Conservation (phyloP, 306 rosid genomes). For the Morella rubra region DNA sequence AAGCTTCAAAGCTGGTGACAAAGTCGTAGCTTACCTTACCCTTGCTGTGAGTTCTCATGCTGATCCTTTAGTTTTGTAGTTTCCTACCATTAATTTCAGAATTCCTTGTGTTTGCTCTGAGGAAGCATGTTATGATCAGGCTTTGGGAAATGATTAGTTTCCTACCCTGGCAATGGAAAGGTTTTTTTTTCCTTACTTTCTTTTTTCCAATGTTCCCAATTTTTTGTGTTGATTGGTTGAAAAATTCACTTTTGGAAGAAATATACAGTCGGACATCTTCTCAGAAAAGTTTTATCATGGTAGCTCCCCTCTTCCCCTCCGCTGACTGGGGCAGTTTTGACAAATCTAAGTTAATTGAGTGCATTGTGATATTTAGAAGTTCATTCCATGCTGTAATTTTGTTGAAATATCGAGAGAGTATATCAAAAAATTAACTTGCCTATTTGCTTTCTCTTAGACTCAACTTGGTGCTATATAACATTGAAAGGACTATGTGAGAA, state of each 20-base stretch:
- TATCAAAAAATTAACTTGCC: background rate
- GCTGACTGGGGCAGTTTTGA: background rate
- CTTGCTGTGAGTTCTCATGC: constrained; percentile 33
- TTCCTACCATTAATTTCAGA: background rate
- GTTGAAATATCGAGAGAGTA: background rate
- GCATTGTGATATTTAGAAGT: background rate
- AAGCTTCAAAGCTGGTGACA: constrained; percentile 60
- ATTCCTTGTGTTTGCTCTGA: background rate
- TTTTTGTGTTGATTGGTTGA: no score
- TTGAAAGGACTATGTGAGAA: background rate
- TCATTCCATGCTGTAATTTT: background rate
- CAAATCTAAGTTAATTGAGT: background rate
- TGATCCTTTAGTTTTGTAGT: constrained; percentile 11
- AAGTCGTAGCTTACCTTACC: constrained; percentile 49
- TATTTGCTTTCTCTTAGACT: no score
- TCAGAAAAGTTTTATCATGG: no score
- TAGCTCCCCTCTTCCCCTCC: no score
- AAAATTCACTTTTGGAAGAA: no score
- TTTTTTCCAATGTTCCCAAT: no score
- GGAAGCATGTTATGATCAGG: no score
- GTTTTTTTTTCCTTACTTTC: background rate
- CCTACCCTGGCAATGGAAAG: no score
- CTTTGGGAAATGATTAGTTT: no score
- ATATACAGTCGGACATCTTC: no score
- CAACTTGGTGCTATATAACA: background rate